phyloP scores from a whole-genome alignment of 176 grass and related monocot genomes.

The Aegilops sharonensis region DNA sequence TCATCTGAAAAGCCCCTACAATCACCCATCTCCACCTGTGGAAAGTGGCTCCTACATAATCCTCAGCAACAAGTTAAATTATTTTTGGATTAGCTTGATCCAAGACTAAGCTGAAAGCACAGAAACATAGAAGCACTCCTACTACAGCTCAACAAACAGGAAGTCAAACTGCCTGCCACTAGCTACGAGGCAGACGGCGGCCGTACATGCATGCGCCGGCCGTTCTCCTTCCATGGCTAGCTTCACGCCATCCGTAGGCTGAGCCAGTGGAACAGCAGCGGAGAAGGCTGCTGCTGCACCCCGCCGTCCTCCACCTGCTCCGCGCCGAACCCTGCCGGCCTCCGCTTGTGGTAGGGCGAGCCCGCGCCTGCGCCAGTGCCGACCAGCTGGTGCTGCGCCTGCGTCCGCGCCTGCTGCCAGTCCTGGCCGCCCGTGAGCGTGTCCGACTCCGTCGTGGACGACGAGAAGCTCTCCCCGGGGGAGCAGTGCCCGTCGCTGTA shows the following conservation, averaged over 20 bases:
- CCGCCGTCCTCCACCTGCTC: slow-evolving; percentile 35
- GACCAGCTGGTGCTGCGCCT: not conserved
- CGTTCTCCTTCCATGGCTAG: not conserved
- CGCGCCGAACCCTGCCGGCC: slow-evolving; percentile 26
- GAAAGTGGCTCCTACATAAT: slow-evolving; percentile 17
- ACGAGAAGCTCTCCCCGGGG: slow-evolving; percentile 51
- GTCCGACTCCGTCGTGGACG: slow-evolving; percentile 72
- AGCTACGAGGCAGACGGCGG: not conserved
- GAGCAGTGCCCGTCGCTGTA: slow-evolving; percentile 42
- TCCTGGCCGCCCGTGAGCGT: slow-evolving; percentile 28
- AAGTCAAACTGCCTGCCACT: slow-evolving; percentile 22
- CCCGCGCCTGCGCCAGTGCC: slow-evolving; percentile 1
- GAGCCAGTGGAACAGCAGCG: slow-evolving; percentile 59
- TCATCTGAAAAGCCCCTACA: slow-evolving; percentile 6
- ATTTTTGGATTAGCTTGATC: slow-evolving; percentile 32
- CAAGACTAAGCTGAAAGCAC: slow-evolving; percentile 16
- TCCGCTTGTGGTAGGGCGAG: slow-evolving; percentile 27
- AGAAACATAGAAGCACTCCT: slow-evolving; percentile 8
- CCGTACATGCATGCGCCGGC: not conserved
- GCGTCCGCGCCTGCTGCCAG: slow-evolving; percentile 32
- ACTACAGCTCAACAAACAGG: slow-evolving; percentile 16
- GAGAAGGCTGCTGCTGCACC: slow-evolving; percentile 36
- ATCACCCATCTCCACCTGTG: not conserved
- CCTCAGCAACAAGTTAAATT: slow-evolving; percentile 19
- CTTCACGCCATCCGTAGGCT: slow-evolving; percentile 72